A percentile compares a stretch with the other conserved stretches of the same genome.
These are phyloP conservation scores for Aureobasidium uvarum DNA, from an alignment of 2,329 filamentous ascomycete genomes.

Conservation along the genomic window DNA sequence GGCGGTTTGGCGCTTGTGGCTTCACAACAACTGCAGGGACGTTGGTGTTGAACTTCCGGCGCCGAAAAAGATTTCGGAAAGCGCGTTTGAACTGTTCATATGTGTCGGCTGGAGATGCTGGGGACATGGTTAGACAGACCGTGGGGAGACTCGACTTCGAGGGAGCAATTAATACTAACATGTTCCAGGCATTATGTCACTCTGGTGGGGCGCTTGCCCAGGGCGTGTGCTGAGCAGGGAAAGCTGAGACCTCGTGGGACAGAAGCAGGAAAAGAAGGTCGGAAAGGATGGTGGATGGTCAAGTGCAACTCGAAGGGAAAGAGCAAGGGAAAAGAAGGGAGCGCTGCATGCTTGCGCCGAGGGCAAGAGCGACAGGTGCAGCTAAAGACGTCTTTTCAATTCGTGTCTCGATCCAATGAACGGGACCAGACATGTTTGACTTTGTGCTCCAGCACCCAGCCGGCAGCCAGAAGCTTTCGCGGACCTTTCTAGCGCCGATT, in stretches of 20 bases:
- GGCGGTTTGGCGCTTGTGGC: constrained; percentile 24
- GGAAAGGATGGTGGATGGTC: background rate
- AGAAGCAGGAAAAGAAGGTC: background rate
- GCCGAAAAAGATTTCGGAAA: constrained; percentile 35
- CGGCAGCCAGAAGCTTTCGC: constrained; percentile 15
- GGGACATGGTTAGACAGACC: constrained; percentile 17
- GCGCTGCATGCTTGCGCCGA: constrained; percentile 9
- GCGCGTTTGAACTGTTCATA: constrained; percentile 33
- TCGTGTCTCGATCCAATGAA: constrained; percentile 15
- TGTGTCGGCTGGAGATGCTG: constrained; percentile 33
- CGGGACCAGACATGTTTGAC: constrained; percentile 15
- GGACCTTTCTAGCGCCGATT: constrained; percentile 20
- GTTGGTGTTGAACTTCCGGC: constrained; percentile 28
- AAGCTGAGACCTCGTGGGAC: background rate
- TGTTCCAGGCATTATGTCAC: constrained; percentile 27
- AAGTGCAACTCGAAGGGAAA: background rate
- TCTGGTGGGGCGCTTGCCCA: constrained; percentile 21
- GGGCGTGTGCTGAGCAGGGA: background rate
- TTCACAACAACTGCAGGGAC: constrained; percentile 7
- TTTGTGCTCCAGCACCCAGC: constrained; percentile 18
- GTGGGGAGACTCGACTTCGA: background rate
- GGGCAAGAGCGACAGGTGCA: constrained; percentile 21
- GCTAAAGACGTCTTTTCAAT: constrained; percentile 22
- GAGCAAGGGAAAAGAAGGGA: constrained; percentile 3
- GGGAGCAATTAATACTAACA: constrained; percentile 24